Percentiles rank a stretch among this genome's conserved stretches.
Conservation (phyloP, 2,329 filamentous ascomycete species). For the Tolypocladium pustulatum region DNA sequence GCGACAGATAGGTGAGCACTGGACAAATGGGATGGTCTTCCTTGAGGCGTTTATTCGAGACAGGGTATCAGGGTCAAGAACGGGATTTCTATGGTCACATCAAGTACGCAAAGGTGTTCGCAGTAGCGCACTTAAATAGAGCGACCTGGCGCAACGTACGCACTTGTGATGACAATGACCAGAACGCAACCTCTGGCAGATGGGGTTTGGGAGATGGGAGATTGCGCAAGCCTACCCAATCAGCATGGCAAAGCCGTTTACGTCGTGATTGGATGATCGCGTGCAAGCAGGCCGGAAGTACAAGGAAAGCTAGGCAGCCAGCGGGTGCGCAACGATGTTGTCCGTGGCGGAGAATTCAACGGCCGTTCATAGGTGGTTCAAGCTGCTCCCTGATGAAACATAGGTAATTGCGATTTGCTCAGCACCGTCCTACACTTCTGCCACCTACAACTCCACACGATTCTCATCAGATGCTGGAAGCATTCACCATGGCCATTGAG, state of each 20-base stretch:
- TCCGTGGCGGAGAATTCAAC: not conserved
- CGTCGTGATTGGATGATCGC: not conserved
- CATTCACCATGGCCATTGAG: conserved; percentile 1
- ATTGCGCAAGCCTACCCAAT: not conserved
- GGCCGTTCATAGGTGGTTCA: not conserved
- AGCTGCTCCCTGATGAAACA: not conserved
- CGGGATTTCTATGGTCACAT: not conserved
- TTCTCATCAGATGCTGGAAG: not conserved
- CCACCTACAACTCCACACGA: not conserved
- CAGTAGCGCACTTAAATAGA: not conserved
- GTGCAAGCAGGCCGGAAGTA: not conserved
- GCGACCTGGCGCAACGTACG: not conserved
- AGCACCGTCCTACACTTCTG: not conserved
- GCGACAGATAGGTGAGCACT: not conserved
- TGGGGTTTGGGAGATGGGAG: not conserved
- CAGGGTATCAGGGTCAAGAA: not conserved
- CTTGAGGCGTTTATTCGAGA: not conserved
- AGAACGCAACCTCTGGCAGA: not conserved
- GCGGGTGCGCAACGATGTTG: not conserved
- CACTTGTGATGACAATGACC: not conserved
- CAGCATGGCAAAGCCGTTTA: not conserved
- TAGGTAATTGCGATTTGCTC: not conserved
- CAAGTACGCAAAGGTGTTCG: not conserved
- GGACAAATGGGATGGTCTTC: not conserved
- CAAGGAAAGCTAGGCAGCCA: not conserved